Evolutionary conservation across 2,329 filamentous ascomycete genomes (phyloP), one percentile per base, ranked within the genome.

Genomic region (Diaporthe destruens): DNA sequence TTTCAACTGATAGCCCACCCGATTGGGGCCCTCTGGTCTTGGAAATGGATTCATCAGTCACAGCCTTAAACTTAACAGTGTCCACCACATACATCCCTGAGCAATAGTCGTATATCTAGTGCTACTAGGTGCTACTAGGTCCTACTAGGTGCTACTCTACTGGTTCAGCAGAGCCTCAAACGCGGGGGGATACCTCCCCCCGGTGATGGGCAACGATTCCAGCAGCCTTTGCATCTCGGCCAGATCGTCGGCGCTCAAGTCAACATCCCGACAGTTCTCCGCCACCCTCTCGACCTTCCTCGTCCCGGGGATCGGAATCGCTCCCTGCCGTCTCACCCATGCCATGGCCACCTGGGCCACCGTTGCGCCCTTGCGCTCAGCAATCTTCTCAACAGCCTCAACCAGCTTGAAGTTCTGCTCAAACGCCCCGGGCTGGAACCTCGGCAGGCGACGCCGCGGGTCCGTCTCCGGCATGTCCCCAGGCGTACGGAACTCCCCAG

Each of bases 281-380:
- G 82, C 76, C 9, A 93, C 85, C 34, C 90, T 84, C 55, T 82
- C 84, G 11, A 81, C 82, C 11, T 85, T 89, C 1, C 88, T 89
- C 12, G 91, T 87, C 2, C 91, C 91, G 0, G 91, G 91, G 73
- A 93, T 92, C 7, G 91, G 90, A 63, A 93, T 87, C 72, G 92
- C 87, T 18, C 87, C 89, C 14, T 87, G 84, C 39, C 82, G 83
- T 59, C 80, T 82, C 3, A 90, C 81, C 91, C 92, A 95, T 66
- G 85, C 87, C 70, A 94, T 84, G 20, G 91, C 91, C 39, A 94
- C 83, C 81, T 94, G 92, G 1, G 87, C 86, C 8, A 88, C 79
- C 0, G 89, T 91, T 77, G 85, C 88, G 0, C 85, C 85, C 81
- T 93, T 93, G 76, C 84, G 84, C 76, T 83, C 78, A 1, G 92